Evolutionary conservation across 192 early-diverging fungal species (phyloP).

Genomic region (Coemansia sp.): DNA sequence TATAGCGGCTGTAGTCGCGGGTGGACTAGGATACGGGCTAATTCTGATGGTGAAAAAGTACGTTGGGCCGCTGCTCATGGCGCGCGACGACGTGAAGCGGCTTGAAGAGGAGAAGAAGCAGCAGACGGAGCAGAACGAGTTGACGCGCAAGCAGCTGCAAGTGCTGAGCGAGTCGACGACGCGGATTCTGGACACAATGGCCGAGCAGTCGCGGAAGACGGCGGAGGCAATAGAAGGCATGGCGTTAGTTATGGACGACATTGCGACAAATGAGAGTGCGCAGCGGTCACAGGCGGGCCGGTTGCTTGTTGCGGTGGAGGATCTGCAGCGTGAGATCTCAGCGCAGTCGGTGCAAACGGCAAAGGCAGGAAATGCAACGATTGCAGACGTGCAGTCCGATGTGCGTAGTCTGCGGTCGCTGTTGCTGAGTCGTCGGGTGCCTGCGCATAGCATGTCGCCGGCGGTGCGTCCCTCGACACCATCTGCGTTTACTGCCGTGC

Average conservation of each 20-base stretch:
- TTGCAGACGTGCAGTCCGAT: constrained; percentile 84
- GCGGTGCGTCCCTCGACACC: constrained; percentile 44
- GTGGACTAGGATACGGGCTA: constrained; percentile 87
- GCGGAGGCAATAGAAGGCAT: constrained; percentile 67
- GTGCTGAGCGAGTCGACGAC: constrained; percentile 68
- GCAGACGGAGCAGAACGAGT: constrained; percentile 68
- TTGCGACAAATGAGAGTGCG: constrained; percentile 31
- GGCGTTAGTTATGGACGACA: constrained; percentile 43
- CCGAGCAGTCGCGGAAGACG: constrained; percentile 69
- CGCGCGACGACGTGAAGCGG: constrained; percentile 54
- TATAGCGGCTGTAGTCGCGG: constrained; percentile 81
- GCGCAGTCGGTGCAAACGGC: constrained; percentile 21
- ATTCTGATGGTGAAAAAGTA: constrained; percentile 65
- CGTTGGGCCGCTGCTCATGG: constrained; percentile 32
- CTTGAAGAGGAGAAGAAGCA: constrained; percentile 61
- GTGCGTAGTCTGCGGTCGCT: constrained; percentile 92
- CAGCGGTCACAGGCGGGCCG: constrained; percentile 22
- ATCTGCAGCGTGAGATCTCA: constrained; percentile 41
- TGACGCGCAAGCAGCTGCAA: constrained; percentile 69
- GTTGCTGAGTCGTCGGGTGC: constrained; percentile 75
- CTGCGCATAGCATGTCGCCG: constrained; percentile 45
- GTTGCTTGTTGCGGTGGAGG: constrained; percentile 43
- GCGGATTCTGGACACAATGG: constrained; percentile 61
- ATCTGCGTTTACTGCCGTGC: background rate
- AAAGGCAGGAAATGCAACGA: constrained; percentile 12